Evolutionary conservation across 2,329 filamentous ascomycete species (phyloP).

Genomic region (Trichoderma atrobrunneum): DNA sequence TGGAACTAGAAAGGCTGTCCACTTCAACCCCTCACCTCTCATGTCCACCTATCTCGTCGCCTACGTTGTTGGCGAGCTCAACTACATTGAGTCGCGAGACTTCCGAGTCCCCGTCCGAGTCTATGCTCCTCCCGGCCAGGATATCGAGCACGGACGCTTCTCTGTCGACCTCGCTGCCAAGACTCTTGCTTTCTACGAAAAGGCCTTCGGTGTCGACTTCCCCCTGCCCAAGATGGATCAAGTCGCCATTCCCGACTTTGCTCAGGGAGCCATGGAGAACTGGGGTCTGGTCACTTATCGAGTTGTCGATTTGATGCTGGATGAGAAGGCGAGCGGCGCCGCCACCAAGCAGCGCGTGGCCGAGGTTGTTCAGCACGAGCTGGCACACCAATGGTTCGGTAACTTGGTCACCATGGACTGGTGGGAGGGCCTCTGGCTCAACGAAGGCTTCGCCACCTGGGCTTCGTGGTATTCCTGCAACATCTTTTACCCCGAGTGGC

Average conservation of each 20-base stretch:
- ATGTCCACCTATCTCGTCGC: slow-evolving; percentile 97
- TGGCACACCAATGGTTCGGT: slow-evolving; percentile 98
- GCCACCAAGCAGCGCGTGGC: slow-evolving; percentile 89
- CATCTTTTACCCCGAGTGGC: slow-evolving; percentile 95
- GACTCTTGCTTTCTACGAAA: slow-evolving; percentile 92
- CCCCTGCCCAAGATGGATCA: slow-evolving; percentile 37
- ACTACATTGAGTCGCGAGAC: slow-evolving; percentile 85
- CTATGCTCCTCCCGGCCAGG: slow-evolving; percentile 85
- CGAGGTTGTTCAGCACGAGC: slow-evolving; percentile 93
- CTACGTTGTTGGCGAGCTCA: slow-evolving; percentile 90
- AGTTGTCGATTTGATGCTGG: slow-evolving; percentile 76
- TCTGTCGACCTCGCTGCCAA: slow-evolving; percentile 84
- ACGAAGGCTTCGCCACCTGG: slow-evolving; percentile 76
- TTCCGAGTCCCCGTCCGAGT: slow-evolving; percentile 92
- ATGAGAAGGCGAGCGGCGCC: slow-evolving; percentile 87
- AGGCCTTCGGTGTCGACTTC: slow-evolving; percentile 84
- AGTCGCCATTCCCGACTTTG: slow-evolving; percentile 83
- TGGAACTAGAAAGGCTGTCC: slow-evolving; percentile 71
- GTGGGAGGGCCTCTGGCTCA: slow-evolving; percentile 97
- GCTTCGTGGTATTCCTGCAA: slow-evolving; percentile 74
- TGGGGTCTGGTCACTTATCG: slow-evolving; percentile 96
- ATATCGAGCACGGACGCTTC: slow-evolving; percentile 89
- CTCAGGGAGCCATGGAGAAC: slow-evolving; percentile 96
- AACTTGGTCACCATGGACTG: slow-evolving; percentile 98
- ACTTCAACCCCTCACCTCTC: slow-evolving; percentile 84